Evolutionary conservation across 345 rosid species (phyloP).

Genomic region (Bruguiera sexangula): DNA sequence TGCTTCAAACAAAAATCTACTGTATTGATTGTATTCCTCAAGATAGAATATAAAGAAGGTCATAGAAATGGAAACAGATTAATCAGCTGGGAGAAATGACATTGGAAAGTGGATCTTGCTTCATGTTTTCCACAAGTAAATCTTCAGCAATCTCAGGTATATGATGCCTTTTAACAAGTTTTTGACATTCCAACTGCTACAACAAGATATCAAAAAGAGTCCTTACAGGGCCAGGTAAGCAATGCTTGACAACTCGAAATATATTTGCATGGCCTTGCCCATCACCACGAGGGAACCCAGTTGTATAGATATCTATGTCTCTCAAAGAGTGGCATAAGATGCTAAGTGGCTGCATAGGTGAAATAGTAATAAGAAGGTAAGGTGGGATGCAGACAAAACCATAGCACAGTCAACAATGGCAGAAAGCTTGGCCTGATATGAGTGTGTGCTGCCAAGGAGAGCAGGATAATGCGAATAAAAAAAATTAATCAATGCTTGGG

Average conservation of each 20-base stretch:
- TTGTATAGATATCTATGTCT: slow-evolving; percentile 76
- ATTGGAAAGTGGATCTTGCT: slow-evolving; percentile 1
- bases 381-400: background rate
- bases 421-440: background rate
- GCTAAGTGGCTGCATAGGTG: slow-evolving; percentile 76
- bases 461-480: background rate
- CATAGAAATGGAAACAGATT: background rate
- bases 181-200: slow-evolving; percentile 11
- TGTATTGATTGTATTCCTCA: background rate
- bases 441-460: background rate
- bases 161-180: too few relatives aligned
- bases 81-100: slow-evolving; percentile 4
- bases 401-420: background rate
- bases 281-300: slow-evolving; percentile 85
- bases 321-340: slow-evolving; percentile 77
- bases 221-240: slow-evolving; percentile 97
- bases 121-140: too few relatives aligned
- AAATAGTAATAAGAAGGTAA: slow-evolving; percentile 14
- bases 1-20: background rate
- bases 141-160: too few relatives aligned
- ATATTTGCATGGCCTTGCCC: slow-evolving; percentile 79
- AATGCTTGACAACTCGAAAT: slow-evolving; percentile 86
- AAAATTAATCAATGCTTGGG: background rate
- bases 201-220: slow-evolving; percentile 14
- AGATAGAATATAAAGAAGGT: slow-evolving; percentile 1